Evolutionary conservation across 2,329 filamentous ascomycete genomes (phyloP).

Genomic region (Cercospora nicotianae): DNA sequence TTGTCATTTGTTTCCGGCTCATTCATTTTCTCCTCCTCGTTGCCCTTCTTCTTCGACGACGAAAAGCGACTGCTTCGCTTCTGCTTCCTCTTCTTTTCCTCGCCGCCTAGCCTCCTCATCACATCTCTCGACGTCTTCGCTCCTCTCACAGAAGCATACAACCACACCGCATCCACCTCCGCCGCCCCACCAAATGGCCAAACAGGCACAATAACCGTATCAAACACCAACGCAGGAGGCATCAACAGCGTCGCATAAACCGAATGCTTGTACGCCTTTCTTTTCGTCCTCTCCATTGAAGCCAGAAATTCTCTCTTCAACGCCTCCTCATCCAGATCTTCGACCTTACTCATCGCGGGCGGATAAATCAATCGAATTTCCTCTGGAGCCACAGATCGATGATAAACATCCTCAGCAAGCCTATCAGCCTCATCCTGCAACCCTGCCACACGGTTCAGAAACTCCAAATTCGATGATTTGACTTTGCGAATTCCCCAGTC

Average conservation of each 20-base stretch:
- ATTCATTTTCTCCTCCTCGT: not conserved
- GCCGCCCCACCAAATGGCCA: constrained; percentile 43
- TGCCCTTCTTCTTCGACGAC: not conserved
- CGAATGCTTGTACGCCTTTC: constrained; percentile 45
- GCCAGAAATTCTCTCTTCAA: constrained; percentile 46
- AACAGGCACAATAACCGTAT: constrained; percentile 39
- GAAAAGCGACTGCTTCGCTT: not conserved
- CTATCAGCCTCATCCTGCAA: constrained; percentile 26
- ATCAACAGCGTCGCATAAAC: constrained; percentile 47
- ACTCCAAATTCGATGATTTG: constrained; percentile 47
- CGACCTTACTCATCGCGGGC: constrained; percentile 8
- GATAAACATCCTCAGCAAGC: constrained; percentile 37
- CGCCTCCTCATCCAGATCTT: constrained; percentile 26
- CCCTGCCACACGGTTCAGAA: constrained; percentile 43
- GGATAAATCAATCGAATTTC: constrained; percentile 48
- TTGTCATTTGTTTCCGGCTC: not conserved
- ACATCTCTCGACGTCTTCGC: constrained; percentile 45
- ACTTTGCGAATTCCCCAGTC: constrained; percentile 45
- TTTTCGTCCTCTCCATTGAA: constrained; percentile 45
- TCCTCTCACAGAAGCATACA: constrained; percentile 48
- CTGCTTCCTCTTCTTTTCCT: not conserved
- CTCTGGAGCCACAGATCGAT: constrained; percentile 42
- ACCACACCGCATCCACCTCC: constrained; percentile 41
- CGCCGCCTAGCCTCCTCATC: constrained; percentile 40
- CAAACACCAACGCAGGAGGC: constrained; percentile 40